Evolutionary conservation across 257 asterid genomes (phyloP).

Genomic region (Handroanthus guayacan): DNA sequence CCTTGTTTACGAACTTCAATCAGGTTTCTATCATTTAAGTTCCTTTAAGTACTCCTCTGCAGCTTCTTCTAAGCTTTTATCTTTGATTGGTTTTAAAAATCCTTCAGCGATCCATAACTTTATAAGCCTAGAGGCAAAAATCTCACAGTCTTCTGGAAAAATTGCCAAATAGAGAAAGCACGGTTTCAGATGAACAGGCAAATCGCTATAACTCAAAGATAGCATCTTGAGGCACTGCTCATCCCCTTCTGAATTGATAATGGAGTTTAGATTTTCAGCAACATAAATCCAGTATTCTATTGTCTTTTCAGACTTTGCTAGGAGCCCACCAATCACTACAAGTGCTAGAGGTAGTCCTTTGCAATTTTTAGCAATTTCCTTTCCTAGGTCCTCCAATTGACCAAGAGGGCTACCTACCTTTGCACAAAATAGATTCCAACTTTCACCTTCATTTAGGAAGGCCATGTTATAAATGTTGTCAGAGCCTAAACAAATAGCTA

Average conservation of each 20-base stretch:
- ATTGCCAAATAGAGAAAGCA: neutral
- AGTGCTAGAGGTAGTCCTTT: neutral
- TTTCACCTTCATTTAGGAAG: neutral
- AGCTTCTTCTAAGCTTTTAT: neutral
- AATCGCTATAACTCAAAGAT: constrained; percentile 12
- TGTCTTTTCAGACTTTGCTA: neutral
- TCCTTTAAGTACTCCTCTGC: neutral
- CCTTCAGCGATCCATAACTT: constrained; percentile 1
- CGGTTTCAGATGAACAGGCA: neutral
- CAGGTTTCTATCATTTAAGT: constrained; percentile 11
- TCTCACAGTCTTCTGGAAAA: neutral
- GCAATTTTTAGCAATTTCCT: neutral
- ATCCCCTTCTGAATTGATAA: neutral
- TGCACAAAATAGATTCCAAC: neutral
- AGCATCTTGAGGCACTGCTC: neutral
- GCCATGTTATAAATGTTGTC: neutral
- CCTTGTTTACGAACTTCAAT: neutral
- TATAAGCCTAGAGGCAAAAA: neutral
- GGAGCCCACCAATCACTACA: neutral
- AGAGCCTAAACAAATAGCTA: neutral
- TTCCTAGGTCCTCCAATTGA: neutral
- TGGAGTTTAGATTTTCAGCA: neutral
- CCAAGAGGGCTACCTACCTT: neutral
- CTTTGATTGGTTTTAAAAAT: neutral
- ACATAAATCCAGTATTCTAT: neutral